phyloP scores from a whole-genome alignment of 2,329 filamentous ascomycete species.

The Nemania serpens region DNA sequence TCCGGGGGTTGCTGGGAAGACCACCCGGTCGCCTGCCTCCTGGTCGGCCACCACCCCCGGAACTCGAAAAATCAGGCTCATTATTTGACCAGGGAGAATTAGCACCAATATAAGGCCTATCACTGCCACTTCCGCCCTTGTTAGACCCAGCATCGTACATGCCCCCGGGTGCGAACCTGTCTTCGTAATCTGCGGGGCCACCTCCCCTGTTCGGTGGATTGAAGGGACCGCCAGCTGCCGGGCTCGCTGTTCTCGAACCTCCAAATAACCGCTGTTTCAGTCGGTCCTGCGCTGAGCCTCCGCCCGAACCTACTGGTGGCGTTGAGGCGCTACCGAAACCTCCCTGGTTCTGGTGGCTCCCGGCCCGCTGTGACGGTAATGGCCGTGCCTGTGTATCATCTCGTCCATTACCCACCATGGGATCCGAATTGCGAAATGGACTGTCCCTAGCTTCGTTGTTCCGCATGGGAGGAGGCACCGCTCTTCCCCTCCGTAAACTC shows the following conservation, averaged over 20 bases:
- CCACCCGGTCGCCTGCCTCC: conserved; percentile 45
- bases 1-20: conserved; percentile 46
- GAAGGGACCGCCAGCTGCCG: conserved; percentile 53
- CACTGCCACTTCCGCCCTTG: conserved; percentile 30
- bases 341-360: conserved; percentile 69
- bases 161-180: conserved; percentile 52
- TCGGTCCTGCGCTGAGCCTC: conserved; percentile 75
- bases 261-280: conserved; percentile 80
- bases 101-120: conserved; percentile 50
- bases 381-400: conserved; percentile 57
- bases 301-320: conserved; percentile 43
- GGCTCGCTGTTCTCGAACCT: conserved; percentile 62
- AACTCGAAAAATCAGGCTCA: conserved; percentile 46
- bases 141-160: conserved; percentile 46
- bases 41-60: conserved; percentile 45
- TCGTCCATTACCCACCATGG: conserved; percentile 37
- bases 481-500: conserved; percentile 52
- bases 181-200: conserved; percentile 49
- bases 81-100: conserved; percentile 54
- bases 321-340: conserved; percentile 42
- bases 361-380: conserved; percentile 72
- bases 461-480: conserved; percentile 41
- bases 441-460: conserved; percentile 41
- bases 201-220: conserved; percentile 49
- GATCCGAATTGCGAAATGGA: conserved; percentile 43